Evolutionary conservation across 805 yeast species (phyloP).

Genomic region (Candida gorgasii): DNA sequence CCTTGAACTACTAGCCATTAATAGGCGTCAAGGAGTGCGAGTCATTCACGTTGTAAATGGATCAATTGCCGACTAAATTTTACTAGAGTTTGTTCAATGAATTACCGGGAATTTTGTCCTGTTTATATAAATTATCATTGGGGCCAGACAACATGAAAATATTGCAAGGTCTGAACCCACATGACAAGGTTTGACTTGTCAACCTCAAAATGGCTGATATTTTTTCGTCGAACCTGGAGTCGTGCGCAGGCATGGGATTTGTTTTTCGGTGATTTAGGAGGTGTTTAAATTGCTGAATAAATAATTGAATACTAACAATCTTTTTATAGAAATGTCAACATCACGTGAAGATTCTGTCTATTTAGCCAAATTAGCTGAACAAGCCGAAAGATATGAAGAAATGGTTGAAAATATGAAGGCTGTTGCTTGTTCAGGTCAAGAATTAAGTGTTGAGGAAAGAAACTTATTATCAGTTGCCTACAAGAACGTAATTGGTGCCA

Average conservation of each 20-base stretch:
- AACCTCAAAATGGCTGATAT: conserved; percentile 1
- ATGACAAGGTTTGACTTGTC: no score
- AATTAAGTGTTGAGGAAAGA: conserved; percentile 96
- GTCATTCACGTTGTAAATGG: conserved; percentile 6
- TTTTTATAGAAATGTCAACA: conserved; percentile 57
- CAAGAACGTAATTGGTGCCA: conserved; percentile 97
- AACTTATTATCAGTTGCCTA: conserved; percentile 95
- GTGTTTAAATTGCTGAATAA: not conserved
- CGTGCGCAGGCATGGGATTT: not conserved
- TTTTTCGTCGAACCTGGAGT: not conserved
- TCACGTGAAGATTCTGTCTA: conserved; percentile 98
- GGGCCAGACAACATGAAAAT: no score
- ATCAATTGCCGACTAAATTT: not conserved
- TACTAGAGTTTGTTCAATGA: not conserved
- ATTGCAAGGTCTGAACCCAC: no score
- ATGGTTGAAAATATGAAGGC: conserved; percentile 98
- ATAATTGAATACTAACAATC: conserved; percentile 2
- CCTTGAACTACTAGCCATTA: not conserved
- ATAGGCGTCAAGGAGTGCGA: conserved; percentile 8
- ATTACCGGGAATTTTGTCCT: no score
- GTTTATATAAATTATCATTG: no score
- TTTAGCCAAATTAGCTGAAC: conserved; percentile 97
- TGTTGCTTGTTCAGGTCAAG: conserved; percentile 95
- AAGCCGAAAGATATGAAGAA: conserved; percentile 99
- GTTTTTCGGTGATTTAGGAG: conserved; percentile 7